Percentiles rank a stretch among this genome's conserved stretches.
These are phyloP conservation scores for Ogataea nakhonphanomensis DNA, from an alignment of 805 yeast species.

Conservation along the genomic window DNA sequence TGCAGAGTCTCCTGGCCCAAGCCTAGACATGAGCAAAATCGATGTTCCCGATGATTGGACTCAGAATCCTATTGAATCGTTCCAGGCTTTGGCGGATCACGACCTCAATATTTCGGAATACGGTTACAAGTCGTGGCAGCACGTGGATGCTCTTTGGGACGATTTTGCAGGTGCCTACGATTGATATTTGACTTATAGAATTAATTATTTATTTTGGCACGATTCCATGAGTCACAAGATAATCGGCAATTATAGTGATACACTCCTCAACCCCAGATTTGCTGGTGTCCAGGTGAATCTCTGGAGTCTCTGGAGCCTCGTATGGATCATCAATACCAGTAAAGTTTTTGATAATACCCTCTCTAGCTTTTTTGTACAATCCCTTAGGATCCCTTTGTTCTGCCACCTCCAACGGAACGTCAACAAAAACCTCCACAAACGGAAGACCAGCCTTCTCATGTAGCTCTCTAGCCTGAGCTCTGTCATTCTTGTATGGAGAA, in stretches of 20 bases:
- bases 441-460: slow-evolving; percentile 75
- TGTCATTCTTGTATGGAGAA: slow-evolving; percentile 83
- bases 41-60: slow-evolving; percentile 10
- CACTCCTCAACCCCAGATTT: slow-evolving; percentile 73
- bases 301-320: slow-evolving; percentile 86
- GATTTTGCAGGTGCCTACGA: slow-evolving; percentile 16
- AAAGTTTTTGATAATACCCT: slow-evolving; percentile 89
- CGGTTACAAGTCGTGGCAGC: slow-evolving; percentile 22
- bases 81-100: slow-evolving; percentile 19
- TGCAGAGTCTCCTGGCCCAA: background rate
- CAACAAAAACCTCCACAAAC: slow-evolving; percentile 86
- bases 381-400: slow-evolving; percentile 98
- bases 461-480: slow-evolving; percentile 80
- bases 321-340: slow-evolving; percentile 96
- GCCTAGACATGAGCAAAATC: background rate
- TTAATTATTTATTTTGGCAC: slow-evolving; percentile 5
- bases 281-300: slow-evolving; percentile 75
- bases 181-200: background rate
- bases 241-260: slow-evolving; percentile 67
- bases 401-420: slow-evolving; percentile 91
- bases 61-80: slow-evolving; percentile 18
- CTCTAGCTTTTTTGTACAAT: slow-evolving; percentile 92
- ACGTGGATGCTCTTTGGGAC: slow-evolving; percentile 25
- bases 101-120: slow-evolving; percentile 25
- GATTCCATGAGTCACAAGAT: slow-evolving; percentile 50